Base-by-base conservation (phyloP, 345 rosid species). In the Sonneratia alba region DNA sequence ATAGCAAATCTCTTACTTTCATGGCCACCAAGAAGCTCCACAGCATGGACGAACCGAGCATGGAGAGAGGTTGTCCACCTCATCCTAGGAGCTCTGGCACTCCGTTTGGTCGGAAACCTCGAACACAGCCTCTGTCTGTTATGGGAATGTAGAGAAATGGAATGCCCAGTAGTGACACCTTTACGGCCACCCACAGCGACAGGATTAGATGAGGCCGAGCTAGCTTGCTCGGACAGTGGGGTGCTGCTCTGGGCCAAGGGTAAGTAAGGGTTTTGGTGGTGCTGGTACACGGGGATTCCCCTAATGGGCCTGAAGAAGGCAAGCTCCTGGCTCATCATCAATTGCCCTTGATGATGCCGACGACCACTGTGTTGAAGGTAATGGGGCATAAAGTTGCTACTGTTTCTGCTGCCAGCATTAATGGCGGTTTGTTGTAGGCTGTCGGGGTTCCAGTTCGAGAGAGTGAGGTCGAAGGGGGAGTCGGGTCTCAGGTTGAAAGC, bases 1-100 rank as follows among this genome's bases (percentile, higher is more conserved):
- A 49, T 62, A 19, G 42, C 18, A 36, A 47, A 43, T 10, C 24
- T 18, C 86, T 61, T 87, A 96, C 99, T 96, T 84, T 92, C 97
- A 85, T 96, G 99, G 83, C 98, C 99, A 72, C 99, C 99, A 79
- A 96, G 79, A 69, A 96, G 86, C 87, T 92, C 95, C 72, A 96
- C 98, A 48, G 97, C 99, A 70, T 89, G 99, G 77, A 96, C 97
- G 81, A 96, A 96, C 79, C 93, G 98, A 78, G 89, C 89, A 79
- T 96, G 99, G 53, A 96, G 98, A 66, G 97, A 89, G 61, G 97
- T 88, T 51, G 99, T 96, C 99, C 99, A 96, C 73, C 99, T 85
- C 92, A 90, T 90, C 85, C 96, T 72, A 2, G 96, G 96, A 40
- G 91, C 90, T 77, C 89, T 81, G 77, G 76, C 81, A 84, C 83